Evolutionary conservation across 192 early-diverging fungal genomes (phyloP).

Genomic region (Coemansia javaensis): DNA sequence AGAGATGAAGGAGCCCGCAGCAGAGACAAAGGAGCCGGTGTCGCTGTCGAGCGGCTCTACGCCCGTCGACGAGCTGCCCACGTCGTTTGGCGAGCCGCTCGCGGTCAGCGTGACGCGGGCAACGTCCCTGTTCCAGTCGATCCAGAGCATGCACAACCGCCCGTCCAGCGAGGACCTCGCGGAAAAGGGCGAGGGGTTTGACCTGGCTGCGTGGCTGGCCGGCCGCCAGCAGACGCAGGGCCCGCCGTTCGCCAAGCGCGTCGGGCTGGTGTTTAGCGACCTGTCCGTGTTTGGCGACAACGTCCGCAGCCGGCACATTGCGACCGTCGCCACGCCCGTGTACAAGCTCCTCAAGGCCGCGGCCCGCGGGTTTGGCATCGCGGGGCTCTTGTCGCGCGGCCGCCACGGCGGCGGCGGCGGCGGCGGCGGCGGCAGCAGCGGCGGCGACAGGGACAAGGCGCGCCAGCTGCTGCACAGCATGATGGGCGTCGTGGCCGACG

Average conservation of each 20-base stretch:
- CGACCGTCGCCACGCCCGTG: slow-evolving; percentile 33
- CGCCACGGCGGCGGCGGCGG: background rate
- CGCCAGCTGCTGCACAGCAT: slow-evolving; percentile 51
- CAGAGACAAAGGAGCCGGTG: too few species aligned
- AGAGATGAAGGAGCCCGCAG: too few species aligned
- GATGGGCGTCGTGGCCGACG: slow-evolving; percentile 64
- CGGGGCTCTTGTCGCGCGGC: slow-evolving; percentile 3
- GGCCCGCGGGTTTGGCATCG: slow-evolving; percentile 15
- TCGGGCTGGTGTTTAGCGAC: slow-evolving; percentile 38
- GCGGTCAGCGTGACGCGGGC: slow-evolving; percentile 33
- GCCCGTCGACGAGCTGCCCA: slow-evolving; percentile 4
- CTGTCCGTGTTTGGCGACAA: slow-evolving; percentile 34
- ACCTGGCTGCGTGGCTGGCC: slow-evolving; percentile 18
- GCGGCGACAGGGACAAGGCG: too few species aligned
- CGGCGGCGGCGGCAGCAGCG: too few species aligned
- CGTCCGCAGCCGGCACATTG: slow-evolving; percentile 37
- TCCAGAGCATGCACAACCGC: slow-evolving; percentile 21
- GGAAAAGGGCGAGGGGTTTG: background rate
- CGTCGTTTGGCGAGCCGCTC: slow-evolving; percentile 45
- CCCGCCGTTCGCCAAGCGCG: slow-evolving; percentile 37
- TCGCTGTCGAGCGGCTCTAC: too few species aligned
- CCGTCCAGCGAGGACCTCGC: slow-evolving; percentile 1
- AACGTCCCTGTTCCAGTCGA: slow-evolving; percentile 24
- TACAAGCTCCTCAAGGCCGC: slow-evolving; percentile 25
- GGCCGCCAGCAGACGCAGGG: slow-evolving; percentile 10